Evolutionary conservation across 768 basidiomycete genomes (phyloP).

Genomic region (Naematelia encephala): DNA sequence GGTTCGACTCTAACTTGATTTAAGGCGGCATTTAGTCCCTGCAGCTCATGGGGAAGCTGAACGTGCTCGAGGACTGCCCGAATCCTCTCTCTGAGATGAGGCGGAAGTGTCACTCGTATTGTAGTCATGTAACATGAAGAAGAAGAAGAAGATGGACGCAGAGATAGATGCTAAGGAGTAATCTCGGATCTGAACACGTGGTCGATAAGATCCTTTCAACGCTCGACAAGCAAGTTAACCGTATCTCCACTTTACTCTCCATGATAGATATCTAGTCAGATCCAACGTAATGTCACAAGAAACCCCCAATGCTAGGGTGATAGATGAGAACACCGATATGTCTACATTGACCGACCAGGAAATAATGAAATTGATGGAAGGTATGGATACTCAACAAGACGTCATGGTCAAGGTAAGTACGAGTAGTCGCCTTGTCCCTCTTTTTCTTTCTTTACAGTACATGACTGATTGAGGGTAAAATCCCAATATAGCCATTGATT

Average conservation of each 20-base stretch:
- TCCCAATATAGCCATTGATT: constrained; percentile 44
- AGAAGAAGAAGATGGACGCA: too few relatives aligned
- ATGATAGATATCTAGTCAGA: too few relatives aligned
- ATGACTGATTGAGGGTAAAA: too few relatives aligned
- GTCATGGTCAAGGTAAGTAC: constrained; percentile 27
- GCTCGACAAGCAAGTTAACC: too few relatives aligned
- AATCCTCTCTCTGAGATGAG: constrained; percentile 29
- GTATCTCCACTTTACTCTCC: not conserved
- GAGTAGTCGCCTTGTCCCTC: not conserved
- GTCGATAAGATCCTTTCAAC: not conserved
- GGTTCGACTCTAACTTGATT: constrained; percentile 3
- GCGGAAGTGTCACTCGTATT: constrained; percentile 18
- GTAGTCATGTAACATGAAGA: not conserved
- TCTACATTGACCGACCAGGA: constrained; percentile 49
- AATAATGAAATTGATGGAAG: constrained; percentile 46
- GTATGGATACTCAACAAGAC: constrained; percentile 37
- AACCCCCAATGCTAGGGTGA: constrained; percentile 21
- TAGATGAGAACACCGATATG: constrained; percentile 48
- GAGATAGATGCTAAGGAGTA: too few relatives aligned
- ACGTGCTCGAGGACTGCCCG: constrained; percentile 22
- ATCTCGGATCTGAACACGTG: not conserved
- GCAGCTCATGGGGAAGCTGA: constrained; percentile 22
- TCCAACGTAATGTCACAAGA: too few relatives aligned
- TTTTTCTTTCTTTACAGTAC: too few relatives aligned
- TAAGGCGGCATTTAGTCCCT: not conserved